A percentile compares a stretch with the other conserved stretches of the same genome.
Conservation (phyloP, 1,284 basidiomycete genomes). For the Ganoderma leucocontextum region DNA sequence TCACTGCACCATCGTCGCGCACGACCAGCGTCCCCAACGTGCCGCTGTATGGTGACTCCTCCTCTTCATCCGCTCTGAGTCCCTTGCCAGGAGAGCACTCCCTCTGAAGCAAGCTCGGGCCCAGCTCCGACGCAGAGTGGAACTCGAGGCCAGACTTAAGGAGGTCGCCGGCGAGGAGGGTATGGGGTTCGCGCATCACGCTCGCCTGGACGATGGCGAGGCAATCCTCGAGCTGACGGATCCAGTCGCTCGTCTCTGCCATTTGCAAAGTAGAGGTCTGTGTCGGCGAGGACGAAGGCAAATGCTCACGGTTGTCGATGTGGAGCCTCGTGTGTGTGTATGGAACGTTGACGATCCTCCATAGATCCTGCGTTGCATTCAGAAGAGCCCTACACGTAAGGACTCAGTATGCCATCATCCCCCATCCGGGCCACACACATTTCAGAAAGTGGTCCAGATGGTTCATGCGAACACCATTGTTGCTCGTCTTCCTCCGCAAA, state of each 20-base stretch:
- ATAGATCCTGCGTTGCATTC: too few species aligned
- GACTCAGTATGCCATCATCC: too few species aligned
- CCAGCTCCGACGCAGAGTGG: constrained; percentile 34
- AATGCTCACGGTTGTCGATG: too few species aligned
- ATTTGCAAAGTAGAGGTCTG: constrained; percentile 77
- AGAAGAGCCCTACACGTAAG: too few species aligned
- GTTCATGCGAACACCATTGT: too few species aligned
- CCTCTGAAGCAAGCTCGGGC: neutral
- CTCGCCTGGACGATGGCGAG: constrained; percentile 57
- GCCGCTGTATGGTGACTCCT: constrained; percentile 37
- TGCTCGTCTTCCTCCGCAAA: too few species aligned
- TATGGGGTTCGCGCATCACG: constrained; percentile 57
- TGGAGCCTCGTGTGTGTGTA: too few species aligned
- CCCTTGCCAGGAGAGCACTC: constrained; percentile 17
- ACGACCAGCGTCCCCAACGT: constrained; percentile 69
- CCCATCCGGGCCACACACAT: too few species aligned
- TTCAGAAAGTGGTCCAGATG: too few species aligned
- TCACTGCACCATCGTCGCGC: constrained; percentile 64
- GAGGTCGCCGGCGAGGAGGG: constrained; percentile 64
- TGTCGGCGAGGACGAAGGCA: constrained; percentile 82
- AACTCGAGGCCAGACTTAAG: constrained; percentile 53
- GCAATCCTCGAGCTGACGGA: constrained; percentile 77
- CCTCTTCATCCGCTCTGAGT: constrained; percentile 27
- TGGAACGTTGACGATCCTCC: too few species aligned
- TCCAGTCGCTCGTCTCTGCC: constrained; percentile 74